Evolutionary conservation across 2,329 filamentous ascomycete species (phyloP), one percentile per base, ranked within the genome.

Genomic region (Colletotrichum caudatum): DNA sequence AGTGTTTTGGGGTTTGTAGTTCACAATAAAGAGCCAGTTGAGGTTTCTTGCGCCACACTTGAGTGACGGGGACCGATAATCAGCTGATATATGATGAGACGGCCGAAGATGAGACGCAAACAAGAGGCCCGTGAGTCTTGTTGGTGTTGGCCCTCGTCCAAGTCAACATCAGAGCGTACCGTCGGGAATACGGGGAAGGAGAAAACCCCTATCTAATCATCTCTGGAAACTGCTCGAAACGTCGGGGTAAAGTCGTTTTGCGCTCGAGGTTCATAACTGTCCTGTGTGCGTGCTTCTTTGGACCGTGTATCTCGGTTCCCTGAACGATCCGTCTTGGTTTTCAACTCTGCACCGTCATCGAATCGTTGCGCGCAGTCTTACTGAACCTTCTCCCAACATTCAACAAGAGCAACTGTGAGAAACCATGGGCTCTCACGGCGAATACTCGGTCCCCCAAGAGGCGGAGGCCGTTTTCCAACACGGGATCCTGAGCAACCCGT

Each of bases 371-470:
- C 5, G 20, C 41, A 3, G 14, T 14, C n/a, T 39, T 20, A 23
- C 33, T 2, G 2, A 20, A 26, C n/a, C 16, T 16, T 39, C n/a
- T 23, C 1, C 5, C 18, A 35, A 23, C 9, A n/a, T 3, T 46
- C 50, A n/a, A 41, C 8, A 20, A 29, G 14, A 20, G 18, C 33
- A 12, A 8, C 12, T 0, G n/a, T n/a, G 6, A 18, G 9, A 53
- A 18, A 41, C n/a, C 37, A 72, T 72, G 69, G 69, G 69, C 16
- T 72, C 69, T 4, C 39, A 57, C 2, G 37, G 58, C 33, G 69
- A 72, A 35, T 72, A 72, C 26, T 72, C 69, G 2, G 65, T 72
- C 3, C 69, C 65, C 1, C 65, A 69, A 51, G 65, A 72, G 59
- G 65, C 69, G 3, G 54, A 72, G 39, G 69, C 65, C 16, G 65